Evolutionary conservation across 441 rosid species (phyloP).

Genomic region (Croton laevigatus): DNA sequence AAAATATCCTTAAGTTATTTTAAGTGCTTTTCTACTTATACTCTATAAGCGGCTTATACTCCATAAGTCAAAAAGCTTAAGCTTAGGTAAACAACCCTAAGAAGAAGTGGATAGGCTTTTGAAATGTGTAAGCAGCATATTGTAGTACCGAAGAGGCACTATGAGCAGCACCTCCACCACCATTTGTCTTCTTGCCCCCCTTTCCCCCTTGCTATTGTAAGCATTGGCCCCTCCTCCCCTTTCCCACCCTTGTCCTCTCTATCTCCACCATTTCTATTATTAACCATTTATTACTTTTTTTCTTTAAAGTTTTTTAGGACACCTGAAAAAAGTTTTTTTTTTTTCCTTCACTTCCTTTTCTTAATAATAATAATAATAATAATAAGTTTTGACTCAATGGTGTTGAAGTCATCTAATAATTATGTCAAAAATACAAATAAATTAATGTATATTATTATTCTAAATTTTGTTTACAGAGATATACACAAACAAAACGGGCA

Average conservation of each 20-base stretch:
- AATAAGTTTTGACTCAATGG: too few species aligned
- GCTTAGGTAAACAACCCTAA: too few species aligned
- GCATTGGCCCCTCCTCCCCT: conserved; percentile 23
- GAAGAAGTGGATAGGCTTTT: conserved; percentile 20
- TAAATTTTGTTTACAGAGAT: too few species aligned
- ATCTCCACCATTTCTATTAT: conserved; percentile 26
- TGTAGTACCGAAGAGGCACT: conserved; percentile 40
- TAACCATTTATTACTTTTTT: conserved; percentile 8
- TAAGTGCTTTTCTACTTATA: too few species aligned
- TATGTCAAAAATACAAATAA: too few species aligned
- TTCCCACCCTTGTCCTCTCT: conserved; percentile 19
- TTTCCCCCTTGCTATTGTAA: conserved; percentile 31
- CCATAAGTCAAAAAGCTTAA: too few species aligned
- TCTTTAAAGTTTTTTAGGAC: conserved; percentile 13
- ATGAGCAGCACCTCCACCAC: conserved; percentile 56
- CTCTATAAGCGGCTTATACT: too few species aligned
- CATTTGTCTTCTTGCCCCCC: conserved; percentile 39
- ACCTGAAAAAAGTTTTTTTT: conserved; percentile 15
- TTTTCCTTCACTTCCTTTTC: not conserved
- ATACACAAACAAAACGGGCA: too few species aligned
- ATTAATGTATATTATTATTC: too few species aligned
- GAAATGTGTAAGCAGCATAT: conserved; percentile 17
- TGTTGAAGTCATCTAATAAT: too few species aligned
- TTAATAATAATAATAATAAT: too few species aligned
- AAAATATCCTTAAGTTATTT: too few species aligned